A percentile compares a stretch with the other conserved stretches of the same genome.
phyloP scores from a whole-genome alignment of 169 alveolate species.

The Eimeria praecox region DNA sequence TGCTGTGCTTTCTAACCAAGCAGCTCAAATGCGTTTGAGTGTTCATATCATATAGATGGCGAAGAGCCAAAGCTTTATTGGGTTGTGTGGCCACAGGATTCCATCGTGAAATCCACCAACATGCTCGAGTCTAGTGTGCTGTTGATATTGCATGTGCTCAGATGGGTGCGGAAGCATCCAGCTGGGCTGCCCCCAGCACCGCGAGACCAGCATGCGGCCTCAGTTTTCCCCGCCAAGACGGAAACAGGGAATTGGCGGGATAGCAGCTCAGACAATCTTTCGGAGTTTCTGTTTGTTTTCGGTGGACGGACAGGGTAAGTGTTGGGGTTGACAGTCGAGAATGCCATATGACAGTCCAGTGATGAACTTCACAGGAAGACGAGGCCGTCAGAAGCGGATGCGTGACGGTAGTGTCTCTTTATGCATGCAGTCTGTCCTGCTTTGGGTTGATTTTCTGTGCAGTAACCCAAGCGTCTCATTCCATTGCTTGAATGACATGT shows the following conservation, averaged over 20 bases:
- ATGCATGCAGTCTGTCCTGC: neutral
- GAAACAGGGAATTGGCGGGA: conserved; percentile 88
- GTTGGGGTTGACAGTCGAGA: neutral
- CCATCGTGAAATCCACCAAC: neutral
- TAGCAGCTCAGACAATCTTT: conserved; percentile 82
- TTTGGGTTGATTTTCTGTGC: neutral
- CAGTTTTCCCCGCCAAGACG: conserved; percentile 91
- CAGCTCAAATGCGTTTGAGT: neutral
- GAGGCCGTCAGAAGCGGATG: neutral
- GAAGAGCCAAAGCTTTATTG: neutral
- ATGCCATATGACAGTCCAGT: neutral
- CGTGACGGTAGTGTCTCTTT: neutral
- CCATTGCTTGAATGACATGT: conserved; percentile 91
- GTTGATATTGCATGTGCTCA: neutral
- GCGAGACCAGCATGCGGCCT: conserved; percentile 92
- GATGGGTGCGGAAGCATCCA: conserved; percentile 79
- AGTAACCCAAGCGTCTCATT: conserved; percentile 61
- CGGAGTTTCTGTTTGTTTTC: conserved; percentile 89
- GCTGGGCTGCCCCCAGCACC: conserved; percentile 91
- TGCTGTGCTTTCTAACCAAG: neutral
- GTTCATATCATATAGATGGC: neutral
- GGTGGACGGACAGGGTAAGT: conserved; percentile 91
- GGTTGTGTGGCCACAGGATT: neutral
- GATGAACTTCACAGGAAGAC: neutral
- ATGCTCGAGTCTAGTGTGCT: neutral